Base-by-base conservation (phyloP, 1,284 basidiomycete species). In the Jaminaea rosea region DNA sequence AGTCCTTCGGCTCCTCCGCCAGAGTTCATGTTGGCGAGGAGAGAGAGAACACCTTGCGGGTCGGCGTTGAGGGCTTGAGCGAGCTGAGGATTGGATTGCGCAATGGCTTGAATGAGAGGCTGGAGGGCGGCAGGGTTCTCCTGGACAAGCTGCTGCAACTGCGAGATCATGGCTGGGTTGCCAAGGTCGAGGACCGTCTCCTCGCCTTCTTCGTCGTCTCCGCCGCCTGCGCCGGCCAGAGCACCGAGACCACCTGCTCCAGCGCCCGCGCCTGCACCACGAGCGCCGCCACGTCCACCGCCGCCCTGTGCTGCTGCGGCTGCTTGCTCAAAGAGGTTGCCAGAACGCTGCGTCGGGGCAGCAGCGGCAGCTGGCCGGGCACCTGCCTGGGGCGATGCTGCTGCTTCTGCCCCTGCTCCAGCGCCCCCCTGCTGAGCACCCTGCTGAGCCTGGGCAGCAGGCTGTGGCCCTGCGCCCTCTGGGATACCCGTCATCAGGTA, bases 401-500 rank as follows among this genome's bases (percentile, higher is more conserved):
- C 79, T 48, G 60, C 59, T 24, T 65, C 42, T 47, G 87, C 75
- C 66, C 86, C 81, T n/a, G 81, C 80, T 4, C 88, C 88, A 56
- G 91, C 89, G 46, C 75, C 31, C 74, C 34, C 66, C 77, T 23
- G 61, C 72, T 27, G 74, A 75, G 19, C 72, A 62, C 21, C 65
- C 70, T 47, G 67, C 70, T 46, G 75, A 46, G 21, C n/a, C 67
- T 72, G 62, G 41, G 57, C 55, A 19, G 69, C 56, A 31, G 19
- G 28, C 26, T 26, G 34, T 24, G 31, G 44, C 34, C 27, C 24
- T 39, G 45, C 44, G 36, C 50, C 26, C 24, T 44, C 46, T 36
- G 58, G 56, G 44, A 63, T 53, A 34, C 59, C 63, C 39, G 72
- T 94, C 82, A 97, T 86, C 46, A 99, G 79, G 76, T 98, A 98